phyloP scores from a whole-genome alignment of 345 rosid species.

The Brassica rapa region DNA sequence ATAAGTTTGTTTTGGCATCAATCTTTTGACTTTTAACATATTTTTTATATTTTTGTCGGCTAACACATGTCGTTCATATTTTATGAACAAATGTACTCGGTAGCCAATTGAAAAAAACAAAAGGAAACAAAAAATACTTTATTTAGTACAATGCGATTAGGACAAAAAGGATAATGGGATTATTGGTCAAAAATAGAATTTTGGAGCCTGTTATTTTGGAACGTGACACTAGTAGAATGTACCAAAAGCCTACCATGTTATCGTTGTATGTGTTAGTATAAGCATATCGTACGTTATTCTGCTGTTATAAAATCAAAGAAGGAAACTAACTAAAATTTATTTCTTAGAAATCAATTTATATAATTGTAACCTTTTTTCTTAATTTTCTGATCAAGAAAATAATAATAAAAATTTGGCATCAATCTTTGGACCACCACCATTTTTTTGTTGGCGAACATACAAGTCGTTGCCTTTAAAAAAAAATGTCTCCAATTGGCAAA shows the following conservation, averaged over 20 bases:
- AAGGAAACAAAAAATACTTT: not conserved
- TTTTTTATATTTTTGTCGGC: not conserved
- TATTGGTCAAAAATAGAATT: not conserved
- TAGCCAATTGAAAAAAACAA: not conserved
- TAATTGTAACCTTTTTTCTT: too few species aligned
- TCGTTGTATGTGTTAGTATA: not conserved
- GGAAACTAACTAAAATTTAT: not conserved
- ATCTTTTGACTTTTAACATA: not conserved
- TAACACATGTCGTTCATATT: not conserved
- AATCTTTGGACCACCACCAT: too few species aligned
- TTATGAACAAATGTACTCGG: not conserved
- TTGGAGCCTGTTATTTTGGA: not conserved
- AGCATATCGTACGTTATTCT: not conserved
- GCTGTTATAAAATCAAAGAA: not conserved
- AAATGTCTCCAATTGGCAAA: too few species aligned
- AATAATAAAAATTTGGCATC: too few species aligned
- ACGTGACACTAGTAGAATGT: not conserved
- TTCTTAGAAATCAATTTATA: not conserved
- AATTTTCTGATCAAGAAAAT: too few species aligned
- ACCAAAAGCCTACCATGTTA: not conserved
- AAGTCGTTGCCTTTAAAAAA: too few species aligned
- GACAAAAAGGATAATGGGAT: not conserved
- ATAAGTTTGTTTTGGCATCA: not conserved
- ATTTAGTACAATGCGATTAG: not conserved
- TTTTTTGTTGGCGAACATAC: too few species aligned